phyloP scores from a whole-genome alignment of 768 basidiomycete genomes.

The Agrocybe praecox region DNA sequence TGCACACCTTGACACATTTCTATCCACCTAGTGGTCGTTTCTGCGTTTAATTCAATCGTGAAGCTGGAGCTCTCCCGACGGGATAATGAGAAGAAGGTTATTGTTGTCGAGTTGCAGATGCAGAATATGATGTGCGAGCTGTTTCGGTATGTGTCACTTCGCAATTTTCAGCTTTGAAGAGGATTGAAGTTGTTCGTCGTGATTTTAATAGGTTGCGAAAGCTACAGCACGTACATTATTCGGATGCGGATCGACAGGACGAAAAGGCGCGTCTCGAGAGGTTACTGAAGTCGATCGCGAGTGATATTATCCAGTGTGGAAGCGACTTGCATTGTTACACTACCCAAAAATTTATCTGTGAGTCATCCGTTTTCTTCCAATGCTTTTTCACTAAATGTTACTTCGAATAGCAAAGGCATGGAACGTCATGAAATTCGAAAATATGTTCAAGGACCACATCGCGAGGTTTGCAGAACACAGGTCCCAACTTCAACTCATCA shows the following conservation, averaged over 20 bases:
- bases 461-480: background rate
- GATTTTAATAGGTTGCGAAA: slow-evolving; percentile 13
- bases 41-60: slow-evolving; percentile 11
- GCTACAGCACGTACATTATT: slow-evolving; percentile 24
- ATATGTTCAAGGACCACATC: background rate
- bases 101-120: slow-evolving; percentile 41
- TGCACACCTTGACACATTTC: no score
- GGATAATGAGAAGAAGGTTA: slow-evolving; percentile 46
- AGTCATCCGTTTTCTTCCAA: background rate
- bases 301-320: slow-evolving; percentile 8
- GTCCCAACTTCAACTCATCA: background rate
- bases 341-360: slow-evolving; percentile 1
- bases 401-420: background rate
- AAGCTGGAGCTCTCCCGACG: slow-evolving; percentile 22
- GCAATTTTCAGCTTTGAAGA: background rate
- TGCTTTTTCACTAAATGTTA: no score
- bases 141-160: slow-evolving; percentile 43
- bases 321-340: slow-evolving; percentile 1
- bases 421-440: slow-evolving; percentile 21
- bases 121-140: slow-evolving; percentile 43
- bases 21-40: slow-evolving; percentile 4
- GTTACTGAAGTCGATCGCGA: slow-evolving; percentile 9
- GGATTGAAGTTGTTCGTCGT: background rate
- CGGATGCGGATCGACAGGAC: slow-evolving; percentile 5
- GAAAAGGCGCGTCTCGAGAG: slow-evolving; percentile 9